A percentile compares a stretch with the other conserved stretches of the same genome.
phyloP scores from a whole-genome alignment of 306 rosid genomes.

The Trifolium dubium region DNA sequence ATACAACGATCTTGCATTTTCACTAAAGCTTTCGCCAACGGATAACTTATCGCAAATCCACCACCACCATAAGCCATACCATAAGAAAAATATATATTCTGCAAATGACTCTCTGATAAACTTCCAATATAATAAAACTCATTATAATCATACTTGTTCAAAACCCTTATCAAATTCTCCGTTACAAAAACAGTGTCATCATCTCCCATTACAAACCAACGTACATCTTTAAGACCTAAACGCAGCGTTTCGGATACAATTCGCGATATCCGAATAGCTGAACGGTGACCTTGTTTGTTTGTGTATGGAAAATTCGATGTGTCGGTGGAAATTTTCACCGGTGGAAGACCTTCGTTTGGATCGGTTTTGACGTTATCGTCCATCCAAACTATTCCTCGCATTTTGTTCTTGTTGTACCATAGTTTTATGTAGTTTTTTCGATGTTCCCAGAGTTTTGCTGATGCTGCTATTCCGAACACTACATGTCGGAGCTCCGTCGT shows the following conservation, averaged over 20 bases:
- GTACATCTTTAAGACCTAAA: constrained; percentile 62
- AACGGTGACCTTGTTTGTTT: constrained; percentile 88
- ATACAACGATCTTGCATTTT: constrained; percentile 91
- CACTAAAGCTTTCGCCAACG: constrained; percentile 63
- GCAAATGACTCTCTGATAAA: constrained; percentile 86
- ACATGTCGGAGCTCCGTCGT: constrained; percentile 66
- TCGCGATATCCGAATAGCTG: constrained; percentile 90
- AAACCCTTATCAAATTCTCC: constrained; percentile 67
- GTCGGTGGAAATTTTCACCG: constrained; percentile 68
- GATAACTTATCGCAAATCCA: constrained; percentile 88
- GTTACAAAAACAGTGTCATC: constrained; percentile 94
- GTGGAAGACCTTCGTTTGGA: constrained; percentile 55
- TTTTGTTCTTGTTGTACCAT: constrained; percentile 69
- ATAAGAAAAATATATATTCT: constrained; percentile 90
- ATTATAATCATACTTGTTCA: constrained; percentile 77
- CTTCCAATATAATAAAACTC: constrained; percentile 87
- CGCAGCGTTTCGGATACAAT: constrained; percentile 87
- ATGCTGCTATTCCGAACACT: constrained; percentile 93
- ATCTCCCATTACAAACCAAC: constrained; percentile 99
- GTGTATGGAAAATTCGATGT: constrained; percentile 65
- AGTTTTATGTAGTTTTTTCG: constrained; percentile 88
- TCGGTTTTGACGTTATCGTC: constrained; percentile 54
- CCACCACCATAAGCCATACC: constrained; percentile 99
- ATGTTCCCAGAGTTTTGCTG: constrained; percentile 79
- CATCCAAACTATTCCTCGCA: constrained; percentile 90